Percentiles rank a stretch among this genome's conserved stretches.
Evolutionary conservation across 345 rosid species (phyloP).

Genomic region (Jatropha curcas): DNA sequence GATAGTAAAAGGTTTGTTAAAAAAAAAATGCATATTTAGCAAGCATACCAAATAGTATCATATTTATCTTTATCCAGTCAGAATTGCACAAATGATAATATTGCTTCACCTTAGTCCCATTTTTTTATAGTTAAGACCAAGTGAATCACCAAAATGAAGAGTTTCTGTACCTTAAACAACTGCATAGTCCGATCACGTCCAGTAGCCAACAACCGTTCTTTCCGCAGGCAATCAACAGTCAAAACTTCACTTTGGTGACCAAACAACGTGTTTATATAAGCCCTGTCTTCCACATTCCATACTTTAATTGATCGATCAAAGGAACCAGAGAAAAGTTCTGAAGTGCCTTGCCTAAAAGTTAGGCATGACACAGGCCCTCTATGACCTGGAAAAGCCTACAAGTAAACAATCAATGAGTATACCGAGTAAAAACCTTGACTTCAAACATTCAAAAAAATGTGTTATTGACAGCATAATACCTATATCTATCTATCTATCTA

Average conservation of each 20-base stretch:
- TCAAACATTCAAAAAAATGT: background rate
- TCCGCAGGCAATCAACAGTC: slow-evolving; percentile 68
- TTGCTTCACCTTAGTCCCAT: background rate
- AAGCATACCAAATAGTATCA: too few species aligned
- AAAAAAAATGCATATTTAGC: too few species aligned
- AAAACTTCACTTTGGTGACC: slow-evolving; percentile 89
- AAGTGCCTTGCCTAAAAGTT: slow-evolving; percentile 77
- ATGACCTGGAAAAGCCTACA: slow-evolving; percentile 95
- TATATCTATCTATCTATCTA: too few species aligned
- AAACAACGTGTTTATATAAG: slow-evolving; percentile 66
- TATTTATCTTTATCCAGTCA: too few species aligned
- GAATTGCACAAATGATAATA: background rate
- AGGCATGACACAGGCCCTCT: slow-evolving; percentile 79
- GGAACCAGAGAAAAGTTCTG: slow-evolving; percentile 97
- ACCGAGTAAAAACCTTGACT: slow-evolving; percentile 9
- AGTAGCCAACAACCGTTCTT: slow-evolving; percentile 73
- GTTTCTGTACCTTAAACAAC: slow-evolving; percentile 45
- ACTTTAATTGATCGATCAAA: slow-evolving; percentile 88
- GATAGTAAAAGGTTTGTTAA: background rate
- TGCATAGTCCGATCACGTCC: slow-evolving; percentile 94
- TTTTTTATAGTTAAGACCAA: background rate
- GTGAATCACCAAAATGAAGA: background rate
- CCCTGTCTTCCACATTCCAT: slow-evolving; percentile 91
- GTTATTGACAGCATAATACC: background rate
- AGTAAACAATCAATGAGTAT: slow-evolving; percentile 21